Evolutionary conservation across 2,329 filamentous ascomycete genomes (phyloP), one percentile per base, ranked within the genome.

Genomic region (Diaporthe longicolla): DNA sequence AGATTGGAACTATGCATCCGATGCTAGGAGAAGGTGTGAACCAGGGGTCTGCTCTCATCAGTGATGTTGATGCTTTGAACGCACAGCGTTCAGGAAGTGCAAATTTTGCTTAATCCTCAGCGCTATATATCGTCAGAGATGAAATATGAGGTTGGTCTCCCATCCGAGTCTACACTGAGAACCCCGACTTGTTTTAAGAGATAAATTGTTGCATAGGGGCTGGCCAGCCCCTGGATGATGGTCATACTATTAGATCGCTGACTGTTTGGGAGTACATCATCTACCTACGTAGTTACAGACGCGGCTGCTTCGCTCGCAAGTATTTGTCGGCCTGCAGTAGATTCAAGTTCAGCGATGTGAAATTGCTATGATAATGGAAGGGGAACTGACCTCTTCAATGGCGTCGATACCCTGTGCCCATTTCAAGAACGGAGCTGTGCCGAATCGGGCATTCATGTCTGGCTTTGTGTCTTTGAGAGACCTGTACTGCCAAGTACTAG

Each of bases 331-430:
- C 24, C 58, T 61, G 58, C 37, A 40, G 24, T 3, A 19, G 2
- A 15, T 43, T n/a, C 15, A 3, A 9, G 37, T 19, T 61, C n/a
- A 61, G 58, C 58, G 24, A 21, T 21, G 2, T 6, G 15, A 9
- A 61, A 43, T 5, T 2, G 10, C n/a, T 13, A 29, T 10, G 13
- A 3, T 7, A 21, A 6, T 24, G n/a, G n/a, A 26, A 32, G 13
- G 37, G 37, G 37, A 40, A 40, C 59, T 5, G 15, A 73, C 72
- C 72, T 63, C 65, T n/a, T 68, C 72, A 50, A 73, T 50, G 10
- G 72, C 65, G 70, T 73, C 65, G 19, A 40, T 70, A 17, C 69
- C 65, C 19, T 70, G 48, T 21, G 58, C 55, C 72, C 72, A 73
- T 43, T 73, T 73, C 21, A 70, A 15, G 37, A 73, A 73, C 9